Conservation (phyloP, 768 basidiomycete species). For the Dioszegia aurantiaca region DNA sequence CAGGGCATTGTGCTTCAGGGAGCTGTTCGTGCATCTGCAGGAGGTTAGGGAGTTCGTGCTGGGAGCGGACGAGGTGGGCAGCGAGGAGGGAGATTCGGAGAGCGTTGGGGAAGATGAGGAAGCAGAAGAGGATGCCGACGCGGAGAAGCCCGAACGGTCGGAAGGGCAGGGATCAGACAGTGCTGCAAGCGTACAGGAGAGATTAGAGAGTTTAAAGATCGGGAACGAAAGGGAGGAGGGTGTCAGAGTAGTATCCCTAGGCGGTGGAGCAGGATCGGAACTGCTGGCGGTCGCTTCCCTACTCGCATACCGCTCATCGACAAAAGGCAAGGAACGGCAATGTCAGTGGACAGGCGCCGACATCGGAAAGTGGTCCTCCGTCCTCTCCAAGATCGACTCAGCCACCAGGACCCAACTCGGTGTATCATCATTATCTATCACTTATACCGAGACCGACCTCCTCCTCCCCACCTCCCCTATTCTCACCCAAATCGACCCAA, state of each 20-base stretch:
- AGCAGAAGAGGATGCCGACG: no score
- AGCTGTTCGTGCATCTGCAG: conserved; percentile 32
- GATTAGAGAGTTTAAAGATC: no score
- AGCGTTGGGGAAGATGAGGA: no score
- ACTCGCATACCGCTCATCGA: not conserved
- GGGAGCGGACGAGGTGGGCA: conserved; percentile 2
- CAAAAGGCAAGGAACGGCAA: conserved; percentile 5
- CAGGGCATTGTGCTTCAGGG: conserved; percentile 46
- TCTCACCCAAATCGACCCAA: conserved; percentile 5
- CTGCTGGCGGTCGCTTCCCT: conserved; percentile 28
- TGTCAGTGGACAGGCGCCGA: conserved; percentile 40
- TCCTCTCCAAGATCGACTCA: conserved; percentile 14
- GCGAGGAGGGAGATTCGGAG: no score
- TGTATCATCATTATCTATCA: conserved; percentile 2
- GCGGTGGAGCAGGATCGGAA: conserved; percentile 51
- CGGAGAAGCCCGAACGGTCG: no score
- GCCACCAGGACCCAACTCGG: conserved; percentile 11
- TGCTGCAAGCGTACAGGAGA: no score
- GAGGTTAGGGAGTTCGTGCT: conserved; percentile 12
- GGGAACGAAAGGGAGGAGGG: no score
- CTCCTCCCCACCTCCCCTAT: not conserved
- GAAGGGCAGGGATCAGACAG: no score
- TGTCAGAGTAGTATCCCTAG: conserved; percentile 39
- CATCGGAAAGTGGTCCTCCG: conserved; percentile 40
- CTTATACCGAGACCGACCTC: conserved; percentile 15